Evolutionary conservation across 805 yeast species (phyloP), one percentile per base, ranked within the genome.

Genomic region (Saturnispora sanitii): DNA sequence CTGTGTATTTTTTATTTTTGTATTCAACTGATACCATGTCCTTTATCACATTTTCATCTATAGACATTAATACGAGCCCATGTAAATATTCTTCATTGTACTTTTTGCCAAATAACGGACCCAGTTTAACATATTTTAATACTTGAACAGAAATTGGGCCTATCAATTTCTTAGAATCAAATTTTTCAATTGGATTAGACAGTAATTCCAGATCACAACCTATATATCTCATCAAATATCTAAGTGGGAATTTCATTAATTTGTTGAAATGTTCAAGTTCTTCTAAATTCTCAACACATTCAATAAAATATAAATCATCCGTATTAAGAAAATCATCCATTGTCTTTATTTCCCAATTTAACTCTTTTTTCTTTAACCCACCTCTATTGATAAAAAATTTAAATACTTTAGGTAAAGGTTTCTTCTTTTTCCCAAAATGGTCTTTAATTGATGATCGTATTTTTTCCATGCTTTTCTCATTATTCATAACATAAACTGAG

Each of bases 101-200:
- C 15, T 17, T n/a, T 16, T 8, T 21, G 6, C 8, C n/a, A 9
- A 18, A 13, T 13, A 18, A 18, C 31, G 27, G 27, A 1, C 23
- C n/a, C 21, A 27, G 2, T 28, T 36, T 36, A 13, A 36, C 27
- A 27, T 17, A 36, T 28, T 28, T 36, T 16, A 36, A 19, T 4
- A 36, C 38, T 17, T 26, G 38, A 20, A 26, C n/a, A n/a, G 33
- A 11, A 8, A 36, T 21, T 9, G 38, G 33, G 17, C 22, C 8
- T 6, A n/a, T 7, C 8, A 36, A 15, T 25, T 18, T 35, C 6
- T 25, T 16, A 27, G 8, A 25, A 23, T 25, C 37, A 25, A 19
- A 5, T n/a, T 23, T 23, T 23, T 11, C 9, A 23, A 23, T 6
- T 23, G 11, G 26, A 7, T 23, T 23, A 7, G 26, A 23, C 26